Evolutionary conservation across 768 basidiomycete genomes (phyloP), one percentile per base, ranked within the genome.

Genomic region (Terana coerulea): DNA sequence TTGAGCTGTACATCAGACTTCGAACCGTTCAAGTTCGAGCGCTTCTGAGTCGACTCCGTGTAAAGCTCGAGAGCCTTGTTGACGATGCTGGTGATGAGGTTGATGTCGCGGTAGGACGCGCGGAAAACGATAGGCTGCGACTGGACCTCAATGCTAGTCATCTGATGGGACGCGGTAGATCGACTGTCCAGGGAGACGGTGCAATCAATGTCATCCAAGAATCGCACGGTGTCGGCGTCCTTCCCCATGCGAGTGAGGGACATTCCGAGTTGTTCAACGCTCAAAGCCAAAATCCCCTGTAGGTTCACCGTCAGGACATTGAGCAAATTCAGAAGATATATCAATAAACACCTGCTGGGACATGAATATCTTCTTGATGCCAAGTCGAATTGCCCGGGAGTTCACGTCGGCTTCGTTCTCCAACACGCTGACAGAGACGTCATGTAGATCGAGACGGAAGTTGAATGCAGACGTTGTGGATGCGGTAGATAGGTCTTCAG

Each of bases 81-180:
- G 59, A 90, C 77, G 55, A 95, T 95, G 3, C 83, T 72, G 40
- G 78, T 84, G 57, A 98, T 98, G 57, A 98, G 78, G 57, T 81
- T 82, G 65, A 98, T 91, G 64, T 99, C 97, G 17, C 91, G 82
- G 62, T 94, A 93, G 0, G 95, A 98, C n/a, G 92, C 92, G 22
- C 97, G 81, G 66, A 99, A 86, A 48, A 98, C 79, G 58, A 99
- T 78, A 1, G 94, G 88, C 54, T 90, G 86, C 22, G 83, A 71
- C 15, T 77, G 73, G n/a, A 94, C 64, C 63, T 97, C 94, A 52
- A 98, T 86, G 61, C 76, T 91, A 9, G 87, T 86, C 72, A 84
- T 85, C 57, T 86, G 82, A 46, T 88, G 83, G 11, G 69, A 75
- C 0, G 73, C 69, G n/a, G 80, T 76, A 28, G 88, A 77, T n/a